Conservation (phyloP, 2,329 filamentous ascomycete species). For the Berkeleyomyces rouxiae region DNA sequence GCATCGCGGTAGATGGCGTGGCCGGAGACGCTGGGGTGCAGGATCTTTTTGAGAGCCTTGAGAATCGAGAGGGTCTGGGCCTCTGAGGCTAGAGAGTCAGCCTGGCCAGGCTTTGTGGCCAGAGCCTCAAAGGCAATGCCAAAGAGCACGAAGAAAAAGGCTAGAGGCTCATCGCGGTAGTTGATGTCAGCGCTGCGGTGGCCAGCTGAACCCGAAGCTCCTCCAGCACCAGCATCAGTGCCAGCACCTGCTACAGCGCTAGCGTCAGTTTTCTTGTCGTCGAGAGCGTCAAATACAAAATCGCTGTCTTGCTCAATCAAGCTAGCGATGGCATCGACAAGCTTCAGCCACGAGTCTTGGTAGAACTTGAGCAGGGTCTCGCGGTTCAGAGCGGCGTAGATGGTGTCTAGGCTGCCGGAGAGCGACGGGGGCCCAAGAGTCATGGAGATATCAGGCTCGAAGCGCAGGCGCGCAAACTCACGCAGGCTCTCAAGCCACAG, state of each 20-base stretch:
- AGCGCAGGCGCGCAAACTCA: slow-evolving; percentile 82
- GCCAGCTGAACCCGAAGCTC: slow-evolving; percentile 15
- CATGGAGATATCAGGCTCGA: slow-evolving; percentile 94
- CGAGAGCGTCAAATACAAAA: slow-evolving; percentile 90
- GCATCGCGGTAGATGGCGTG: slow-evolving; percentile 93
- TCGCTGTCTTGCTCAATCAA: slow-evolving; percentile 95
- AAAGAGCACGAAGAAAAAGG: slow-evolving; percentile 97
- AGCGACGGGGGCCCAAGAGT: slow-evolving; percentile 66
- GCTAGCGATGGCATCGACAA: slow-evolving; percentile 93
- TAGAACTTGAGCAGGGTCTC: slow-evolving; percentile 92
- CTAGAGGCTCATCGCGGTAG: slow-evolving; percentile 91
- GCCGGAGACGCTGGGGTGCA: slow-evolving; percentile 85
- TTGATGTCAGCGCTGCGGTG: slow-evolving; percentile 55
- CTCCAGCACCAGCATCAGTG: background rate
- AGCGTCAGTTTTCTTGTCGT: slow-evolving; percentile 54
- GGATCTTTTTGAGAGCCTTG: slow-evolving; percentile 80
- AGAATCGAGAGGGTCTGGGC: slow-evolving; percentile 79
- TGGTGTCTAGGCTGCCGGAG: slow-evolving; percentile 75
- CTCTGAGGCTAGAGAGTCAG: slow-evolving; percentile 47
- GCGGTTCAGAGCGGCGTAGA: slow-evolving; percentile 86
- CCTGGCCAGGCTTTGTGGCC: slow-evolving; percentile 49
- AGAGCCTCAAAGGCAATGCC: slow-evolving; percentile 92
- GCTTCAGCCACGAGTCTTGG: slow-evolving; percentile 88
- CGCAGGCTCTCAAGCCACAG: slow-evolving; percentile 85
- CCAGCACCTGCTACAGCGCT: slow-evolving; percentile 26